phyloP scores from a whole-genome alignment of 352 stramenopile genomes.

The Achlya hypogyna region DNA sequence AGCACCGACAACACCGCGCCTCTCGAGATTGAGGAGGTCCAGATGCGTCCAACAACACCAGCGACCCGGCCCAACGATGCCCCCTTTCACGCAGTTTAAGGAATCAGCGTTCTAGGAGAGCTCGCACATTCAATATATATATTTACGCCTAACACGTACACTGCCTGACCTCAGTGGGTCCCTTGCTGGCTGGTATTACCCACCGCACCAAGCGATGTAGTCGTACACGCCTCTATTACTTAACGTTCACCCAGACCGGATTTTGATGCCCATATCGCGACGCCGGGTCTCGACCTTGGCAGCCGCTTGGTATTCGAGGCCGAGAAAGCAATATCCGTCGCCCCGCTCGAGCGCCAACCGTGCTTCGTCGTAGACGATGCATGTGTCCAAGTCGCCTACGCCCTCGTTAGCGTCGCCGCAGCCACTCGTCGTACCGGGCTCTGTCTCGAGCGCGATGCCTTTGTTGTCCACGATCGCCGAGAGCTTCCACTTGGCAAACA shows the following conservation, averaged over 20 bases:
- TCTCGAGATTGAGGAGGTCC: too few species aligned
- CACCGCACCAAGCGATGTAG: too few species aligned
- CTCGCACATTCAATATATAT: too few species aligned
- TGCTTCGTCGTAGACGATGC: constrained; percentile 49
- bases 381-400: constrained; percentile 40
- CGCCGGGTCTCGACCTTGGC: constrained; percentile 28
- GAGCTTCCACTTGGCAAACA: constrained; percentile 65
- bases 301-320: constrained; percentile 69
- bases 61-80: too few species aligned
- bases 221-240: too few species aligned
- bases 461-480: constrained; percentile 69
- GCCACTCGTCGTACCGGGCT: constrained; percentile 23
- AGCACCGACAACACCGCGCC: too few species aligned
- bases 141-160: too few species aligned
- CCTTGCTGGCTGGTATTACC: too few species aligned
- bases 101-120: too few species aligned
- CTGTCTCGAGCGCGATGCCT: constrained; percentile 33
- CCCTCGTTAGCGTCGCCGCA: constrained; percentile 23
- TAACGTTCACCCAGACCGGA: constrained; percentile 35
- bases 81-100: too few species aligned
- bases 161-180: too few species aligned
- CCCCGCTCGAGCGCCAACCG: constrained; percentile 26
- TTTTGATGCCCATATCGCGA: constrained; percentile 75
- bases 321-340: constrained; percentile 41
- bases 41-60: too few species aligned